Evolutionary conservation across 164 flowering plant species (phyloP).

Genomic region (Liriodendron chinense): DNA sequence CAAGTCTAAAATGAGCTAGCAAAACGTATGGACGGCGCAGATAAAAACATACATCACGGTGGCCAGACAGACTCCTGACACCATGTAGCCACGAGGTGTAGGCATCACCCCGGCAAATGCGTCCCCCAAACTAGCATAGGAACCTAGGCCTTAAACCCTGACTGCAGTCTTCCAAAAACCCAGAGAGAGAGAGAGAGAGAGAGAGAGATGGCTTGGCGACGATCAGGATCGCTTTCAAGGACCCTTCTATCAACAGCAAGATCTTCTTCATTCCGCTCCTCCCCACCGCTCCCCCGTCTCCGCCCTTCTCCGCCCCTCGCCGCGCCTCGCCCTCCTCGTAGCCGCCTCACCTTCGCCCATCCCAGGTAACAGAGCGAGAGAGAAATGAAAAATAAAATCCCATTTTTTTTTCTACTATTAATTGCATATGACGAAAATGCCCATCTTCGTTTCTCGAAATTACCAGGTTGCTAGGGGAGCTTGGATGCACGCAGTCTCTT

Average conservation of each 20-base stretch:
- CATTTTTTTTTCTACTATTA: conserved; percentile 1
- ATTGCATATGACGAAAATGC: neutral
- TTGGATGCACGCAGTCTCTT: conserved; percentile 70
- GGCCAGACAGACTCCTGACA: no score
- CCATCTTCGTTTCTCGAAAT: neutral
- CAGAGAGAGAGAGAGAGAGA: neutral
- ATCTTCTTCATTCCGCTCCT: conserved; percentile 46
- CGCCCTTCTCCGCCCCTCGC: conserved; percentile 55
- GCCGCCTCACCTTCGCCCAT: conserved; percentile 50
- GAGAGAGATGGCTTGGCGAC: conserved; percentile 59
- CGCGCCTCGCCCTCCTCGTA: conserved; percentile 45
- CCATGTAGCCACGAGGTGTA: no score
- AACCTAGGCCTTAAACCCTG: conserved; percentile 2
- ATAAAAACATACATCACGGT: no score
- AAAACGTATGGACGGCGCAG: no score
- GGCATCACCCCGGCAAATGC: no score
- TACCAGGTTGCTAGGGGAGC: conserved; percentile 59
- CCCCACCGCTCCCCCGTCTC: conserved; percentile 49
- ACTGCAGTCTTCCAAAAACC: conserved; percentile 1
- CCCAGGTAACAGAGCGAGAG: conserved; percentile 37
- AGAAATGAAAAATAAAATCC: neutral
- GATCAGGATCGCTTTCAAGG: conserved; percentile 57
- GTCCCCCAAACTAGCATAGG: no score
- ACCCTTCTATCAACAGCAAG: conserved; percentile 63
- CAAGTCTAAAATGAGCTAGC: no score